Evolutionary conservation across 805 yeast genomes (phyloP).

Genomic region (Myxozyma monticola): DNA sequence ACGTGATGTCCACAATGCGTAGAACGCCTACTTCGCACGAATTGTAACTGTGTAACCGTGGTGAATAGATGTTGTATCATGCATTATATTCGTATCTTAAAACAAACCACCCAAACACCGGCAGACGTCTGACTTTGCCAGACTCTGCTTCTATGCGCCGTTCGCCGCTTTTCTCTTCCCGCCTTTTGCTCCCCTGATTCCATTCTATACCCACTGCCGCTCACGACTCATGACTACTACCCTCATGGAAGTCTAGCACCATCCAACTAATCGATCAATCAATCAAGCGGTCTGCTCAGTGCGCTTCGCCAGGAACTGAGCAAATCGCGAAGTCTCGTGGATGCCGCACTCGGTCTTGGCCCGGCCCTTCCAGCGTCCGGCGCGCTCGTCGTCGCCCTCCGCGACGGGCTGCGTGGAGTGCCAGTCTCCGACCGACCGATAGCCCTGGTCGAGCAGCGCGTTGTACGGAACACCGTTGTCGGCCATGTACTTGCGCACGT

Average conservation of each 20-base stretch:
- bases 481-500: conserved; percentile 69
- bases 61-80: no score
- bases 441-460: conserved; percentile 78
- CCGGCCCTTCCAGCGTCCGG: conserved; percentile 96
- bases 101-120: no score
- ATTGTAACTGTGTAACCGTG: no score
- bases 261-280: not conserved
- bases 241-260: no score
- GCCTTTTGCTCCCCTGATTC: no score
- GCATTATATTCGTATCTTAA: no score
- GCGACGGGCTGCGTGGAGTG: conserved; percentile 88
- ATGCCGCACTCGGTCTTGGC: conserved; percentile 95
- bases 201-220: no score
- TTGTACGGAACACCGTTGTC: conserved; percentile 79
- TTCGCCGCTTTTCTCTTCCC: no score
- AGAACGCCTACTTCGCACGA: no score
- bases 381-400: conserved; percentile 92
- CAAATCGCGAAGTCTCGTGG: conserved; percentile 76
- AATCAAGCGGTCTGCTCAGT: conserved; percentile 1
- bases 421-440: conserved; percentile 91
- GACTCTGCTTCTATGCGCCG: conserved; percentile 4
- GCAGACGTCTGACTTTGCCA: no score
- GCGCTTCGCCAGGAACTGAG: conserved; percentile 48
- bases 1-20: no score
- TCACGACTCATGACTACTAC: no score